A percentile compares a stretch with the other conserved stretches of the same genome.
Evolutionary conservation across 1,284 basidiomycete genomes (phyloP).

Genomic region (Cystobasidiaceae sp.): DNA sequence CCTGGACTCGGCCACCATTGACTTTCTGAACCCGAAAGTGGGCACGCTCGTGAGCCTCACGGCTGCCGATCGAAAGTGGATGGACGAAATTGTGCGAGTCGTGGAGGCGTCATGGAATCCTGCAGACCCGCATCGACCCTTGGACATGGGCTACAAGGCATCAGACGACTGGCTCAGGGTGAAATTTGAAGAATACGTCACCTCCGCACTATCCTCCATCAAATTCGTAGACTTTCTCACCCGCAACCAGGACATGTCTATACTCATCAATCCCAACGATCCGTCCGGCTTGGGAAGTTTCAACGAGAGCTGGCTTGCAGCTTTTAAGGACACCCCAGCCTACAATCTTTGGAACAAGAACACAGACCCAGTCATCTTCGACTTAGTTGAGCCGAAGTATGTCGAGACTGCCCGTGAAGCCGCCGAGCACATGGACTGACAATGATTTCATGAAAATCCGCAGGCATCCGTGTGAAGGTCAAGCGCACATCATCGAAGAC

Average conservation of each 20-base stretch:
- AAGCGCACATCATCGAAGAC: conserved; percentile 79
- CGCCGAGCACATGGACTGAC: background rate
- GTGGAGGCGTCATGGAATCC: conserved; percentile 76
- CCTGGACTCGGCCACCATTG: conserved; percentile 76
- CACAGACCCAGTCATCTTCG: conserved; percentile 83
- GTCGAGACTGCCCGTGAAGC: background rate
- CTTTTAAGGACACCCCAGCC: conserved; percentile 76
- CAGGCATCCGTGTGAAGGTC: conserved; percentile 77
- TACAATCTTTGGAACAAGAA: conserved; percentile 79
- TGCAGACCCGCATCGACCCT: conserved; percentile 55
- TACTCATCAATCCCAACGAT: conserved; percentile 24
- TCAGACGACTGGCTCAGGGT: conserved; percentile 85
- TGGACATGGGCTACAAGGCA: conserved; percentile 75
- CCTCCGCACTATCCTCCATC: conserved; percentile 69
- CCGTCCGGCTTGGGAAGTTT: conserved; percentile 57
- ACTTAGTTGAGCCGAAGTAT: conserved; percentile 70
- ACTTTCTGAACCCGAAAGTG: conserved; percentile 73
- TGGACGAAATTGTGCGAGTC: conserved; percentile 70
- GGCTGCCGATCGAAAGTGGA: conserved; percentile 93
- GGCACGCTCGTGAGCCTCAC: conserved; percentile 76
- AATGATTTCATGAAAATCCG: background rate
- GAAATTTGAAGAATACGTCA: conserved; percentile 72
- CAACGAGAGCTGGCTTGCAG: conserved; percentile 72
- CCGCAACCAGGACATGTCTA: conserved; percentile 55
- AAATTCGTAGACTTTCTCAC: conserved; percentile 74